Base-by-base conservation (phyloP, 2,329 filamentous ascomycete genomes). In the Phaeosphaeria sp. region DNA sequence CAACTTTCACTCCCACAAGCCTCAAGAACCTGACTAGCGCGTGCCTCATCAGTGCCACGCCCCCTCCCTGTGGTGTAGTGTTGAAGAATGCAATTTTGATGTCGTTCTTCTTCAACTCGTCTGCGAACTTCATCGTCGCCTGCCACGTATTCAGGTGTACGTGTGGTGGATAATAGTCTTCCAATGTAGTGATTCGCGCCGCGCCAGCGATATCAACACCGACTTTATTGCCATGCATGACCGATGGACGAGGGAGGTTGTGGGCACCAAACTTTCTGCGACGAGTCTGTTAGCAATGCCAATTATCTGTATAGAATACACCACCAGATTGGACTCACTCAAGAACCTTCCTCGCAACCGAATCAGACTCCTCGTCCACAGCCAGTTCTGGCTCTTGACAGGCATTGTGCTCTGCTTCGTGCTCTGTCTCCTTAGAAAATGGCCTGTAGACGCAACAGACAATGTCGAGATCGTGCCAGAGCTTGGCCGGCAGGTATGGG, bases 291-390 rank as follows among this genome's bases (percentile, higher is more conserved):
- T 42, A 55, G 43, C 15, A 43, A 21, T 18, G 24, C 11, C 17
- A 11, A 48, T 17, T 18, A n/a, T 4, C 15, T 3, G 33, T 48
- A 5, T 40, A 2, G 17, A 27, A 17, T 5, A 6, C 3, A 25
- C n/a, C n/a, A n/a, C n/a, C n/a, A n/a, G n/a, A 13, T 7, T 13
- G 11, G 1, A 49, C 39, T 55, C 45, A 49, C 52, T 44, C 24
- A 13, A 55, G 25, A 24, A 89, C 92, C 79, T 93, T 93, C 60
- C 91, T 84, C 1, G 89, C 89, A 85, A 93, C 90, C 0, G 89
- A 91, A 72, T 94, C 91, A 1, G 91, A 91, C 74, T 93, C 88
- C 73, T 95, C 91, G 67, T 93, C 91, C 4, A 93, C 83, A n/a
- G 83, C 79, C 71, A 87, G 42, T 21, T 53, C 51, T 9, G 36